phyloP scores from a whole-genome alignment of 257 asterid species.

The Jasminum sambac region DNA sequence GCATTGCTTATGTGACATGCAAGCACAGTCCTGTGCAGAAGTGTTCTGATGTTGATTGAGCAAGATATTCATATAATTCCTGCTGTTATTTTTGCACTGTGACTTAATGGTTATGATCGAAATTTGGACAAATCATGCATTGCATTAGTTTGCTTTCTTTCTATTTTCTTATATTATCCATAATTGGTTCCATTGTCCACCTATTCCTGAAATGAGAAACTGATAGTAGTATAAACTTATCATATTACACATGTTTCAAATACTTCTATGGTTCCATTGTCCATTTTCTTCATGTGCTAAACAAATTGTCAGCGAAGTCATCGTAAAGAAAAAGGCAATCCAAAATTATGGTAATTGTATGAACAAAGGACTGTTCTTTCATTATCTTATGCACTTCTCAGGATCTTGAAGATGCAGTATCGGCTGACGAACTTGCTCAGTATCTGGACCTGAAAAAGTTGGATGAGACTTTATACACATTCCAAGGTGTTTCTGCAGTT shows the following conservation, averaged over 20 bases:
- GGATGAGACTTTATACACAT: conserved; percentile 64
- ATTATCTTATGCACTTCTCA: conserved; percentile 28
- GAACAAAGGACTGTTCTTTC: not conserved
- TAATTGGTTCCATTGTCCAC: not conserved
- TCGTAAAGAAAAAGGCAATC: not conserved
- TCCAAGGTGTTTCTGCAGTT: conserved; percentile 66
- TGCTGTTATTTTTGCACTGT: not conserved
- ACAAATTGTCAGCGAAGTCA: not conserved
- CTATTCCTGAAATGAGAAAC: not conserved
- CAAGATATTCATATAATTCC: not conserved
- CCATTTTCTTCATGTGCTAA: not conserved
- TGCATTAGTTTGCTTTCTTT: not conserved
- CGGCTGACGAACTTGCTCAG: conserved; percentile 69
- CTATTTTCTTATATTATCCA: not conserved
- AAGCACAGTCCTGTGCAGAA: not conserved
- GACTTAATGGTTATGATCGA: not conserved
- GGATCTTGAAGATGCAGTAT: conserved; percentile 74
- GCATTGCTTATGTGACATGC: not conserved
- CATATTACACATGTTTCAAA: not conserved
- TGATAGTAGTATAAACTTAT: not conserved
- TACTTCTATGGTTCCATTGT: not conserved
- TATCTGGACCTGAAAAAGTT: conserved; percentile 75
- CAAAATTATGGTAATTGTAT: not conserved
- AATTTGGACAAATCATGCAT: not conserved
- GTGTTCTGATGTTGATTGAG: not conserved